phyloP scores from a whole-genome alignment of 768 basidiomycete genomes.

The Kwoniella dejecticola region DNA sequence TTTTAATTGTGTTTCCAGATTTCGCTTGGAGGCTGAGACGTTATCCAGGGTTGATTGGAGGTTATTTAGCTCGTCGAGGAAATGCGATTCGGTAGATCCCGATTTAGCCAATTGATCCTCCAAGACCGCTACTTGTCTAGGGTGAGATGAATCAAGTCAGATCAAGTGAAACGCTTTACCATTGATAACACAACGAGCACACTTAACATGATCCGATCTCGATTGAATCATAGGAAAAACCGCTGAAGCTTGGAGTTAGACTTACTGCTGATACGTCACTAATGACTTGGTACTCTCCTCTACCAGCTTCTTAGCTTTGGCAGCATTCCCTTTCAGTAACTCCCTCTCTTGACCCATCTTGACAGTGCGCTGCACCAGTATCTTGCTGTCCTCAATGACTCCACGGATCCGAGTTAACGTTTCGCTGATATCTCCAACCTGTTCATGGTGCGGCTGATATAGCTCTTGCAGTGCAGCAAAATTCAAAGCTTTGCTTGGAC shows the following conservation, averaged over 20 bases:
- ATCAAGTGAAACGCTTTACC: background rate
- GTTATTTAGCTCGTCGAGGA: conserved; percentile 50
- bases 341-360: conserved; percentile 88
- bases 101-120: conserved; percentile 49
- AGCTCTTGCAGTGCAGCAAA: conserved; percentile 81
- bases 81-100: conserved; percentile 44
- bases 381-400: conserved; percentile 76
- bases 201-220: too few species aligned
- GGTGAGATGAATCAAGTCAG: background rate
- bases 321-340: conserved; percentile 86
- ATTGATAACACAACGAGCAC: too few species aligned
- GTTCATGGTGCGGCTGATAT: conserved; percentile 61
- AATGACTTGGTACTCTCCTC: conserved; percentile 76
- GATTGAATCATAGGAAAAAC: too few species aligned
- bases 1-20: conserved; percentile 55
- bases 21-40: conserved; percentile 34
- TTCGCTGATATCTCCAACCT: conserved; percentile 71
- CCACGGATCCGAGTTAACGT: conserved; percentile 77
- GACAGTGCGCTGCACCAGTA: conserved; percentile 78
- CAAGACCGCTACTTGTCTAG: conserved; percentile 53
- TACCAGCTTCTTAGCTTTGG: conserved; percentile 84
- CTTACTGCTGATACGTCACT: conserved; percentile 79
- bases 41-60: conserved; percentile 44
- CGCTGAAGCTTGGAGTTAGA: too few species aligned
- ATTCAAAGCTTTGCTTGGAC: conserved; percentile 70